These are phyloP conservation scores for Beta corolliflora DNA, from an alignment of 179 eudicot species.

Conservation along the genomic window DNA sequence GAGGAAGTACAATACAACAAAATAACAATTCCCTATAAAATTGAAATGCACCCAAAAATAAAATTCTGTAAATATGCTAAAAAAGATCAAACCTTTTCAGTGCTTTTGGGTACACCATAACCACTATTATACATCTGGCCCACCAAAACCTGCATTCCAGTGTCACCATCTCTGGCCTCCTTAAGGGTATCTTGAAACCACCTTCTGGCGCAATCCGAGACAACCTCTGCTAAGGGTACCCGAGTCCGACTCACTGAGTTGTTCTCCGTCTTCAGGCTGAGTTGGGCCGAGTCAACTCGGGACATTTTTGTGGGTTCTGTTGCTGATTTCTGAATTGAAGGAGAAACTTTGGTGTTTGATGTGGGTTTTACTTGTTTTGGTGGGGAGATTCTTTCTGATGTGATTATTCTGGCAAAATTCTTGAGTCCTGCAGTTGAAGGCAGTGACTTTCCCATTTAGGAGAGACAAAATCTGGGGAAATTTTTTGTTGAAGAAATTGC, in stretches of 20 bases:
- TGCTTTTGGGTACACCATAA: conserved; percentile 35
- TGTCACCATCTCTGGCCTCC: conserved; percentile 38
- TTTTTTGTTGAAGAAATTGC: not conserved
- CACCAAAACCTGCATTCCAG: conserved; percentile 41
- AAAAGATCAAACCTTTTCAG: conserved; percentile 28
- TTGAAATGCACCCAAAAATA: not conserved
- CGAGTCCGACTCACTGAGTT: conserved; percentile 19
- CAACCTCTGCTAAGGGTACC: conserved; percentile 30
- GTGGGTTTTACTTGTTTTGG: conserved; percentile 36
- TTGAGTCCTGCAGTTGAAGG: conserved; percentile 40
- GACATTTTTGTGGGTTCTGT: conserved; percentile 2
- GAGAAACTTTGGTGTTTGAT: conserved; percentile 10
- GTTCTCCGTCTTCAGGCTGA: conserved; percentile 23
- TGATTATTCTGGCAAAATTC: conserved; percentile 39
- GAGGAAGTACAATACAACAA: not conserved
- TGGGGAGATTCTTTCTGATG: conserved; percentile 33
- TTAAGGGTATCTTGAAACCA: conserved; percentile 37
- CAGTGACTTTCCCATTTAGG: conserved; percentile 51
- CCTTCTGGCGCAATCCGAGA: conserved; percentile 36
- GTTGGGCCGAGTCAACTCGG: conserved; percentile 37
- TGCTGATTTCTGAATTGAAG: conserved; percentile 15
- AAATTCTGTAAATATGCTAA: not conserved
- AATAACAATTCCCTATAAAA: not conserved
- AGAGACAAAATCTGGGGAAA: not conserved
- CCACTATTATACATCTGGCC: conserved; percentile 47